These are phyloP conservation scores for Aspergillus hancockii DNA, from an alignment of 495 filamentous ascomycete species.

Conservation along the genomic window DNA sequence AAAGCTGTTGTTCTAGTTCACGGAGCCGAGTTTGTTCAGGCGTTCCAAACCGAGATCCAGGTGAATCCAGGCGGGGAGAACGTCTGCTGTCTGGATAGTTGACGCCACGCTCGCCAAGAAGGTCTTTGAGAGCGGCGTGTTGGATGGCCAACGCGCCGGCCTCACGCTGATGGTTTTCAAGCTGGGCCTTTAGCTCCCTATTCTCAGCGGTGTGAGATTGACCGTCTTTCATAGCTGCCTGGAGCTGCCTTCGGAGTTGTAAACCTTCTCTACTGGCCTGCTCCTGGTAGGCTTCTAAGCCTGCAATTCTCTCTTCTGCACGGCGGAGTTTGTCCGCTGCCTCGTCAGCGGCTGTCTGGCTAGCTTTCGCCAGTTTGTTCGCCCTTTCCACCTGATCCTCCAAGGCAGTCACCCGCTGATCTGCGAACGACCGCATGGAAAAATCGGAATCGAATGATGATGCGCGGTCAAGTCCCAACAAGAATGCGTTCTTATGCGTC, in stretches of 20 bases:
- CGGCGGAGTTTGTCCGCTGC: slow-evolving; percentile 86
- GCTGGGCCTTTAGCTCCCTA: slow-evolving; percentile 72
- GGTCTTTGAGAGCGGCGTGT: slow-evolving; percentile 86
- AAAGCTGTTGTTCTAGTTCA: slow-evolving; percentile 89
- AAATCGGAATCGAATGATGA: slow-evolving; percentile 46
- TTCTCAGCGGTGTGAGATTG: slow-evolving; percentile 75
- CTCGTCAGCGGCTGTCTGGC: slow-evolving; percentile 85
- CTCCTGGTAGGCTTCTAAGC: slow-evolving; percentile 94
- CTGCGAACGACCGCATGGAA: slow-evolving; percentile 55
- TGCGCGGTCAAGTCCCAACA: slow-evolving; percentile 74
- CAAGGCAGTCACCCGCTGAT: slow-evolving; percentile 75
- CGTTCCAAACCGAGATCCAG: slow-evolving; percentile 71
- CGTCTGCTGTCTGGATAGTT: slow-evolving; percentile 57
- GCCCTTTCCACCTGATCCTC: slow-evolving; percentile 79
- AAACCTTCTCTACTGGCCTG: slow-evolving; percentile 92
- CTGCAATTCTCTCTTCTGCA: slow-evolving; percentile 94
- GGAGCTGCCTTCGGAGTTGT: slow-evolving; percentile 83
- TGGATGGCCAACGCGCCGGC: slow-evolving; percentile 88
- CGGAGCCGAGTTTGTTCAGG: slow-evolving; percentile 80
- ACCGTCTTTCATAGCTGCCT: slow-evolving; percentile 75
- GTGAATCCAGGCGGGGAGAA: slow-evolving; percentile 62
- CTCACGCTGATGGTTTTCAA: slow-evolving; percentile 83
- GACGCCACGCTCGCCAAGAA: slow-evolving; percentile 83
- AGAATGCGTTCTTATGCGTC: slow-evolving; percentile 79
- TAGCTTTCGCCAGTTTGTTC: slow-evolving; percentile 77